These are phyloP conservation scores for Pleochaeta shiraiana DNA, from an alignment of 2,329 filamentous ascomycete species.

Conservation along the genomic window DNA sequence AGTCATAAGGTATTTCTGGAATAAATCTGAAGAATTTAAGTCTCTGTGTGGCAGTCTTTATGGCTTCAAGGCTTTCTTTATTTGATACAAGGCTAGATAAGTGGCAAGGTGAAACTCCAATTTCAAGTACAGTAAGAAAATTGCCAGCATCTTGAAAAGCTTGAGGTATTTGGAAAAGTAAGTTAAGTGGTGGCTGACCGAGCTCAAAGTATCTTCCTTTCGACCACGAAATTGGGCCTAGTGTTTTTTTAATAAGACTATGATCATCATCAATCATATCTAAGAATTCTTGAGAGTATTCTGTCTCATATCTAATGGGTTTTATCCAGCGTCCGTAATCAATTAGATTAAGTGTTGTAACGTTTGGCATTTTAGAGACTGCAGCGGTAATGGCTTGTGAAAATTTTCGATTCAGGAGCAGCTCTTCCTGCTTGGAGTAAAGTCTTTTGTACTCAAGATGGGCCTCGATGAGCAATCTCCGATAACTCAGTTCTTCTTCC, in stretches of 20 bases:
- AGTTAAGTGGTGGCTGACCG: not conserved
- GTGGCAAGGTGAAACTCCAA: not conserved
- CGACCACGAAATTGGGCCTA: not conserved
- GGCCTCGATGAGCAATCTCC: not conserved
- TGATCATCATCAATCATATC: not conserved
- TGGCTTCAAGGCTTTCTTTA: not conserved
- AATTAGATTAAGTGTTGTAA: not conserved
- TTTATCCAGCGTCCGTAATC: too few species aligned
- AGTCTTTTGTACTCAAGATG: not conserved
- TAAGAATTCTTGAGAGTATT: not conserved
- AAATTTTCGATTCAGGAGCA: not conserved
- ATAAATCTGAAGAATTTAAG: not conserved
- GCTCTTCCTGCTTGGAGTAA: not conserved
- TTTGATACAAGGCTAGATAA: not conserved
- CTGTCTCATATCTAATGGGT: too few species aligned
- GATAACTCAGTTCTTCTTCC: not conserved
- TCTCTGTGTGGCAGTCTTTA: not conserved
- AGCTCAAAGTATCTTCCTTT: not conserved
- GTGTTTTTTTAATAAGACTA: not conserved
- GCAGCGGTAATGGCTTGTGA: not conserved
- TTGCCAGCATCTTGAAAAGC: not conserved
- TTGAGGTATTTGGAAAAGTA: not conserved
- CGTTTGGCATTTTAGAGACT: not conserved
- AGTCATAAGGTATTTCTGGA: not conserved
- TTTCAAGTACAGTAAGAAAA: not conserved